These are phyloP conservation scores for Gossypium mustelinum DNA, from an alignment of 345 rosid species.

Conservation along the genomic window DNA sequence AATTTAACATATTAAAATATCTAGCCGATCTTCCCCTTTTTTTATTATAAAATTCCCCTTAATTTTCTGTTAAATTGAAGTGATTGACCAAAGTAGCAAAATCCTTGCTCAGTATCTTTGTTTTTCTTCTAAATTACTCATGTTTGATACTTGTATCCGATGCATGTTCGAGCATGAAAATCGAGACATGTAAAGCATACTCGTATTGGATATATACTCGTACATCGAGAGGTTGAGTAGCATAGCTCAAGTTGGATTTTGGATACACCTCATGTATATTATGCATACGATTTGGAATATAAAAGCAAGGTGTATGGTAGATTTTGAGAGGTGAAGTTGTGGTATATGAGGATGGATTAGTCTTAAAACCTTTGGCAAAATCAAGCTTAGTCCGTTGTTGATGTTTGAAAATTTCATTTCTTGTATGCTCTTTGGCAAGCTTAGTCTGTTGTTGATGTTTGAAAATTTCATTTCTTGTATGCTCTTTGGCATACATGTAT, in stretches of 20 bases:
- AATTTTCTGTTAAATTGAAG: neutral
- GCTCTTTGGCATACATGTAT: neutral
- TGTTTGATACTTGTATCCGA: too few species aligned
- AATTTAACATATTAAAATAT: too few species aligned
- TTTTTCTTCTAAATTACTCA: too few species aligned
- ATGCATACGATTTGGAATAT: neutral
- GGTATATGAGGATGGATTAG: neutral
- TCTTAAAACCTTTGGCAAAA: neutral
- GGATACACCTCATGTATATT: neutral
- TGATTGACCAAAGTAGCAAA: neutral
- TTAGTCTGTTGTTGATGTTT: neutral
- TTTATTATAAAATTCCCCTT: neutral
- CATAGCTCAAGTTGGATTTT: neutral
- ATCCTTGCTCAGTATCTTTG: neutral
- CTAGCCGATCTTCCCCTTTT: neutral
- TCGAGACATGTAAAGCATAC: too few species aligned
- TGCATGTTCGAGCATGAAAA: too few species aligned
- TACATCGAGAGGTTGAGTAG: too few species aligned
- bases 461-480: neutral
- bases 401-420: slow-evolving; percentile 5
- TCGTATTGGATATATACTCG: too few species aligned
- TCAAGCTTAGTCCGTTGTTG: neutral
- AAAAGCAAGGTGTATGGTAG: neutral
- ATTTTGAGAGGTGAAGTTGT: neutral
- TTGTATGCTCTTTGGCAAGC: neutral